Evolutionary conservation across 768 basidiomycete species (phyloP).

Genomic region (Pleurotus djamor): DNA sequence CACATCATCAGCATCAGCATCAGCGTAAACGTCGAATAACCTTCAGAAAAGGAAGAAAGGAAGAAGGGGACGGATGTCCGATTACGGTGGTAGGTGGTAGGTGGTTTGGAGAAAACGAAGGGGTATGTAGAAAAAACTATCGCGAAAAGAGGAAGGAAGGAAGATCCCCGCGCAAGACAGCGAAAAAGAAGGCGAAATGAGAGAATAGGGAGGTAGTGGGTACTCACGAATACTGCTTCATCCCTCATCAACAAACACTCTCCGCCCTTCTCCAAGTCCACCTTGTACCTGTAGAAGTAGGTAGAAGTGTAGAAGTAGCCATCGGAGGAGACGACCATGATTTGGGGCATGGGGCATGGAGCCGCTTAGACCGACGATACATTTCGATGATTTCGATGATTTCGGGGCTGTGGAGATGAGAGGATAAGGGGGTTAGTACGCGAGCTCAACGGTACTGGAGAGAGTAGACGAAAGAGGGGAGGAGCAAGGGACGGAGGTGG

Average conservation of each 20-base stretch:
- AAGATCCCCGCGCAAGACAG: background rate
- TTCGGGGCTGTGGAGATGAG: too few species aligned
- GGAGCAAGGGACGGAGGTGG: too few species aligned
- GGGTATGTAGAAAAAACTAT: background rate
- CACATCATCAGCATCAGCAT: background rate
- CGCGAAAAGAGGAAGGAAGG: too few species aligned
- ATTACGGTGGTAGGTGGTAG: too few species aligned
- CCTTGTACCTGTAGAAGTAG: conserved; percentile 93
- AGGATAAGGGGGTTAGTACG: too few species aligned
- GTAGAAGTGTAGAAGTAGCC: conserved; percentile 94
- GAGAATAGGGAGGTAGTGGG: too few species aligned
- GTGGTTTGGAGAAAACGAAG: background rate
- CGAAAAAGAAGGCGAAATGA: background rate
- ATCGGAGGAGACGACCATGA: conserved; percentile 95
- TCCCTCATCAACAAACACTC: conserved; percentile 92
- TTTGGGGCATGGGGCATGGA: conserved; percentile 67
- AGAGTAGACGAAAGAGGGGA: too few species aligned
- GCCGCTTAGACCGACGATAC: conserved; percentile 89
- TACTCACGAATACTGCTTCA: conserved; percentile 86
- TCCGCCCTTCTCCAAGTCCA: conserved; percentile 94
- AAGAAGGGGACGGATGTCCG: background rate
- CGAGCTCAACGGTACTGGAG: too few species aligned
- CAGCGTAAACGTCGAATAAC: too few species aligned
- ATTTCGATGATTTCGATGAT: conserved; percentile 41
- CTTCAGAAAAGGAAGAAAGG: background rate